Conservation (phyloP, 352 stramenopile species). For the Phytophthora sp. region DNA sequence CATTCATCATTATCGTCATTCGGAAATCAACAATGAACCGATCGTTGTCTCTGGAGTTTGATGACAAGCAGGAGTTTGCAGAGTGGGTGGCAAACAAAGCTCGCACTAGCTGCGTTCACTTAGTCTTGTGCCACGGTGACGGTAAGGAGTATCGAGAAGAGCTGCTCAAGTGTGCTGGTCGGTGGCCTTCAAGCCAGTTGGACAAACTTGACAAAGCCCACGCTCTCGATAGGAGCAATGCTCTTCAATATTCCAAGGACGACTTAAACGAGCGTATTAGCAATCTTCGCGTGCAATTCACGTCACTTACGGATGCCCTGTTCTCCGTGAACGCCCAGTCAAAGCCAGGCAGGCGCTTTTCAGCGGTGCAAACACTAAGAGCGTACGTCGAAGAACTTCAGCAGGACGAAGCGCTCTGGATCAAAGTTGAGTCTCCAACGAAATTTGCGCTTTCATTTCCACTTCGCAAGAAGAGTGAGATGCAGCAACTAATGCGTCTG, state of each 20-base stretch:
- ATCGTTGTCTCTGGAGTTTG: slow-evolving; percentile 26
- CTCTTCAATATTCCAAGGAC: not conserved
- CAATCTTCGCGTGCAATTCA: slow-evolving; percentile 29
- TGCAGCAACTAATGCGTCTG: slow-evolving; percentile 35
- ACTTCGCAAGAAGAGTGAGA: slow-evolving; percentile 39
- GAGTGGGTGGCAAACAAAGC: slow-evolving; percentile 37
- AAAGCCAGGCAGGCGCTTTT: slow-evolving; percentile 29
- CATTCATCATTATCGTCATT: not conserved
- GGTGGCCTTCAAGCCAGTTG: slow-evolving; percentile 32
- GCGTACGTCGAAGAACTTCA: slow-evolving; percentile 31
- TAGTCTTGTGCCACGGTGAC: slow-evolving; percentile 18
- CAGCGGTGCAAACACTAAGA: slow-evolving; percentile 25
- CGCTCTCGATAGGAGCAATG: not conserved
- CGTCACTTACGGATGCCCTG: slow-evolving; percentile 29
- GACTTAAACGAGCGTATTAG: slow-evolving; percentile 17
- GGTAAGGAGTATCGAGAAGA: slow-evolving; percentile 33
- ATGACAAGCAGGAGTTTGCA: slow-evolving; percentile 39
- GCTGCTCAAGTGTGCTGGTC: slow-evolving; percentile 32
- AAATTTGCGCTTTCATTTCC: slow-evolving; percentile 38
- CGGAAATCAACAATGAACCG: slow-evolving; percentile 19
- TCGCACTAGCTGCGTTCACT: slow-evolving; percentile 1
- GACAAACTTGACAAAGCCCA: slow-evolving; percentile 28
- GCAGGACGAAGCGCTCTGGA: slow-evolving; percentile 30
- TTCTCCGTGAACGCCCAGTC: slow-evolving; percentile 35
- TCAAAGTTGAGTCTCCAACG: slow-evolving; percentile 25